Base-by-base conservation (phyloP, 2,329 filamentous ascomycete genomes). In the Cordyceps javanica region DNA sequence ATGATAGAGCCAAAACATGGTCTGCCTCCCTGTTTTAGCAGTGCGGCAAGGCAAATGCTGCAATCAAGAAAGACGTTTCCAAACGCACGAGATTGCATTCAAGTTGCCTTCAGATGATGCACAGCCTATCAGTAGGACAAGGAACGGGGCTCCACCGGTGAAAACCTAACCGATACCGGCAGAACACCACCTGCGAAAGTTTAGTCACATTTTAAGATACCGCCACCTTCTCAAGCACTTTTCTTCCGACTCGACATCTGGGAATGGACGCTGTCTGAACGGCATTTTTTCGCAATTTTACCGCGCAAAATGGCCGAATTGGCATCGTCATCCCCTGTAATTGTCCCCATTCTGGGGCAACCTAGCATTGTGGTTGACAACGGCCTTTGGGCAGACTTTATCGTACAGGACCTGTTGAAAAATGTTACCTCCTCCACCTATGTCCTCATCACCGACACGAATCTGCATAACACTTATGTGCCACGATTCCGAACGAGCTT, bases 381-480 rank as follows among this genome's bases (percentile, higher is more conserved):
- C 70, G 90, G 88, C 63, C 83, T 99, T 57, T 97, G 92, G 90
- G 83, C 87, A 62, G 82, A 82, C 68, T 94, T 89, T 70, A 86
- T 97, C 62, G 85, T 87, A 55, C 75, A 86, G 64, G 93, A 99
- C 73, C 81, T 99, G 58, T 78, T 97, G 61, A 75, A 81, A 57
- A 89, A 88, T 69, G 79, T 94, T 60, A 74, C 82, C 52, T 94
- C 92, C 21, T 95, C 91, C 19, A 97, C 93, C 60, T 99, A 97
- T 71, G 88, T 97, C 59, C 86, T 99, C 61, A 90, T 99, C 67
- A 97, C 94, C 72, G 94, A 99, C 75, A 96, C 92, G 46, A 97
- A 97, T 70, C 83, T 99, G 61, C 83, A 82, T 61, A 81, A 87
- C 23, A 81, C 87, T 65, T 97, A 97, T 72, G 86, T 91, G 1